Percentiles rank a stretch among this genome's conserved stretches.
Conservation (phyloP, 352 stramenopile species). For the Pythium pyrilobum region DNA sequence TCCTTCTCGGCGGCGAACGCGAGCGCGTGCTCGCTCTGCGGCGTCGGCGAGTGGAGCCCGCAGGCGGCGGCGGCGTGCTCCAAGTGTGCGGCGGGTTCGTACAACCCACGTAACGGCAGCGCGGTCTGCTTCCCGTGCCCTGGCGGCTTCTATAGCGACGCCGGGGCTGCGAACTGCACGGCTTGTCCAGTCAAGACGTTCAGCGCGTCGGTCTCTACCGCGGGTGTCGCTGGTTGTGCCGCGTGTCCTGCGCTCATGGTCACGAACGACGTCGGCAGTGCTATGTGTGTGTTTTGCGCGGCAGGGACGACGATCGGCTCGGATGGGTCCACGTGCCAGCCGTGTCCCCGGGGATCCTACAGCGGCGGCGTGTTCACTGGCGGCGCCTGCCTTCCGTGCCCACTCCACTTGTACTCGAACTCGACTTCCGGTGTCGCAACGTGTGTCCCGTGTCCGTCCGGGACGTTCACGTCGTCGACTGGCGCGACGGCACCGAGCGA, state of each 20-base stretch:
- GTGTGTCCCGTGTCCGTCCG: constrained; percentile 15
- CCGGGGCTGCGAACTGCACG: constrained; percentile 22
- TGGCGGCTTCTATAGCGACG: constrained; percentile 54
- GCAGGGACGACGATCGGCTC: neutral
- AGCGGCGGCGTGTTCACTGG: constrained; percentile 16
- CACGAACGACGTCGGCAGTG: constrained; percentile 27
- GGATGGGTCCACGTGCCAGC: constrained; percentile 17
- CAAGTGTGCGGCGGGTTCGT: constrained; percentile 41
- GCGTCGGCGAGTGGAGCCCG: constrained; percentile 37
- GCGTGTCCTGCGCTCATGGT: constrained; percentile 32
- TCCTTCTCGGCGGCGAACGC: constrained; percentile 41
- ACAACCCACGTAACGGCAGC: constrained; percentile 33
- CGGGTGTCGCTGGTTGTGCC: constrained; percentile 21
- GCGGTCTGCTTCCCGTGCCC: constrained; percentile 45
- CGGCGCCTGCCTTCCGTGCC: constrained; percentile 40
- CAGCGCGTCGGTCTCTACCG: constrained; percentile 18
- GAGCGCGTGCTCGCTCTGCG: constrained; percentile 33
- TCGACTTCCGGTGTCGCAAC: neutral
- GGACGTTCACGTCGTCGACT: constrained; percentile 23
- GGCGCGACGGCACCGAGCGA: constrained; percentile 19
- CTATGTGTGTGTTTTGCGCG: constrained; percentile 1
- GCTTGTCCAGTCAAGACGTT: constrained; percentile 52
- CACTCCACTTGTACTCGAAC: constrained; percentile 32
- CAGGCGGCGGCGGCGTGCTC: constrained; percentile 26
- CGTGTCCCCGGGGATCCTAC: constrained; percentile 35